These are phyloP conservation scores for Aspergillus eucalypticola DNA, from an alignment of 2,329 filamentous ascomycete species.

Conservation along the genomic window DNA sequence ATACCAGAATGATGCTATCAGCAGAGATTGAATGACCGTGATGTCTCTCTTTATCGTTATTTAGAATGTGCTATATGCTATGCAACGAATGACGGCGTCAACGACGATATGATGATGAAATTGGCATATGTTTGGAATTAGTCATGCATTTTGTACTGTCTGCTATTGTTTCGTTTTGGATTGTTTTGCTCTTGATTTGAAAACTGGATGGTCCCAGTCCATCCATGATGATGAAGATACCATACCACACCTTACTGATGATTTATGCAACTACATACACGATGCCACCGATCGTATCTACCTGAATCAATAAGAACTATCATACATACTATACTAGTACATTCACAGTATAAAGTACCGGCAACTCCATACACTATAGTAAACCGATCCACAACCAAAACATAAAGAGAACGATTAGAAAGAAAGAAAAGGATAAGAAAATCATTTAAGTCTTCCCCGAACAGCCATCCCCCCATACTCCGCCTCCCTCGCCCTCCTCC, in stretches of 20 bases:
- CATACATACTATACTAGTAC: neutral
- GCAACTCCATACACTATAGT: neutral
- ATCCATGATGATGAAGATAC: too few species aligned
- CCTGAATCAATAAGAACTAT: too few species aligned
- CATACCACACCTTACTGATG: neutral
- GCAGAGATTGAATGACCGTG: constrained; percentile 12
- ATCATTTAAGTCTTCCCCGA: constrained; percentile 25
- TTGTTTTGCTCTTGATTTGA: too few species aligned
- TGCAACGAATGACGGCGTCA: neutral
- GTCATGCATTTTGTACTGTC: too few species aligned
- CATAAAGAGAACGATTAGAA: too few species aligned
- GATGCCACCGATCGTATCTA: neutral
- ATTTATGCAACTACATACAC: too few species aligned
- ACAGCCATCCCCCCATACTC: constrained; percentile 39
- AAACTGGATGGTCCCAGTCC: too few species aligned
- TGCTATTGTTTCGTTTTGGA: too few species aligned
- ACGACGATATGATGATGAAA: constrained; percentile 12
- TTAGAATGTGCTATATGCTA: neutral
- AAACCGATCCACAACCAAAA: too few species aligned
- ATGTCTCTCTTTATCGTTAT: constrained; percentile 3
- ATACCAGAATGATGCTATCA: neutral
- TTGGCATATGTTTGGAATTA: neutral
- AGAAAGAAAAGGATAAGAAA: too few species aligned
- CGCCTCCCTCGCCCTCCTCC: constrained; percentile 25
- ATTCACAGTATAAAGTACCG: too few species aligned